Conservation (phyloP, 2,329 filamentous ascomycete genomes). For the Sclerotinia borealis region DNA sequence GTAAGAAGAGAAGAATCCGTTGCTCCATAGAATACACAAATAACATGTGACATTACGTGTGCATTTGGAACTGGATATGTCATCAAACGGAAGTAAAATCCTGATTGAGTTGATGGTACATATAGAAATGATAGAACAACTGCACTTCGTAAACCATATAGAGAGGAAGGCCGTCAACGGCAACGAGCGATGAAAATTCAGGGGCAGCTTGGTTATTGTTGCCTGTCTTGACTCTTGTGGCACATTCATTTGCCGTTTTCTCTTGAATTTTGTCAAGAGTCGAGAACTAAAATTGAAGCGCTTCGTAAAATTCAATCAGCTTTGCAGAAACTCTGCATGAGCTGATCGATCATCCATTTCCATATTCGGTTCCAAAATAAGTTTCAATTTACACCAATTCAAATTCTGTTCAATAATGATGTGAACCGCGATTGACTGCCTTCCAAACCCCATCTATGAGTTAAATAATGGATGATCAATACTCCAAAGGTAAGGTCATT, state of each 20-base stretch:
- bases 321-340: not conserved
- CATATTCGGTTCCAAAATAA: not conserved
- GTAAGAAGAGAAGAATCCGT: not conserved
- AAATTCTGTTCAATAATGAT: not conserved
- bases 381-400: not conserved
- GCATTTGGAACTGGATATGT: not conserved
- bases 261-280: not conserved
- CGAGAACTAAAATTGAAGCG: not conserved
- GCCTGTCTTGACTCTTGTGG: not conserved
- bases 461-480: not conserved
- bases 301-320: not conserved
- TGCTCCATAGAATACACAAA: not conserved
- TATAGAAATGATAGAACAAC: not conserved
- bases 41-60: not conserved
- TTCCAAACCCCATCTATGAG: not conserved
- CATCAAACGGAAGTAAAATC: not conserved
- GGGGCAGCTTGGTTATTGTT: not conserved
- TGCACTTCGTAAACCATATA: not conserved
- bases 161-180: not conserved
- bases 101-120: not conserved
- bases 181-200: not conserved
- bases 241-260: not conserved
- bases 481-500: not conserved
- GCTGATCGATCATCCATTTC: not conserved
- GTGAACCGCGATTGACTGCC: slow-evolving; percentile 1